A percentile compares a stretch with the other conserved stretches of the same genome.
These are phyloP conservation scores for Kalaharituber pfeilii DNA, from an alignment of 2,329 filamentous ascomycete genomes.

Conservation along the genomic window DNA sequence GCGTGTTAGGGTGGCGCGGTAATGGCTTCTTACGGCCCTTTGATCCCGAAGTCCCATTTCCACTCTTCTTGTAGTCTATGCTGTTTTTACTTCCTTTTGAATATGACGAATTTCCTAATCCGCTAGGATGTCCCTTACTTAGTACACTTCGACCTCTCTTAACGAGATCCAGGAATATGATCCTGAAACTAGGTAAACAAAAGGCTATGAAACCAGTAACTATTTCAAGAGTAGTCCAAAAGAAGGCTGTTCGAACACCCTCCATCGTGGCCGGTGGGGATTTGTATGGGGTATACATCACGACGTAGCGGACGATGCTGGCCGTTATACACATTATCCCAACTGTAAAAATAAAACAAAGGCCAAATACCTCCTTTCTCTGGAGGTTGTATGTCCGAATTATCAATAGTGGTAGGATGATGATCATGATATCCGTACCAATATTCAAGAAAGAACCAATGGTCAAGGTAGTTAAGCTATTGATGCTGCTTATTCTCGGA, in stretches of 20 bases:
- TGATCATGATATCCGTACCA: background rate
- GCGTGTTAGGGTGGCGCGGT: background rate
- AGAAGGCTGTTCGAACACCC: background rate
- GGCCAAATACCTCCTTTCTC: background rate
- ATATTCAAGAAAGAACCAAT: constrained; percentile 1
- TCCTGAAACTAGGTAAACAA: background rate
- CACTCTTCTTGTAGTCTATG: too few species aligned
- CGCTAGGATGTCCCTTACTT: too few species aligned
- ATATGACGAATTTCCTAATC: too few species aligned
- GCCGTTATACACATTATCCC: constrained; percentile 1
- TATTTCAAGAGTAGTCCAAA: constrained; percentile 2
- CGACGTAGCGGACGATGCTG: constrained; percentile 1
- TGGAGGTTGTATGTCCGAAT: constrained; percentile 2
- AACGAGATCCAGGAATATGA: background rate
- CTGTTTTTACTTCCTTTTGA: too few species aligned
- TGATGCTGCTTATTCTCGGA: background rate
- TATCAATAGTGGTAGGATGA: constrained; percentile 6
- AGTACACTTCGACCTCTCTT: too few species aligned
- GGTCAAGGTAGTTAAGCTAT: constrained; percentile 2
- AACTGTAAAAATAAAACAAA: constrained; percentile 3
- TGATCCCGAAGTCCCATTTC: too few species aligned
- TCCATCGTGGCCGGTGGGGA: background rate
- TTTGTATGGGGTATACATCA: background rate
- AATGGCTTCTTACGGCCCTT: background rate
- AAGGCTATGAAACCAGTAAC: background rate